These are phyloP conservation scores for Penicillium daleae DNA, from an alignment of 495 filamentous ascomycete species.

Conservation along the genomic window DNA sequence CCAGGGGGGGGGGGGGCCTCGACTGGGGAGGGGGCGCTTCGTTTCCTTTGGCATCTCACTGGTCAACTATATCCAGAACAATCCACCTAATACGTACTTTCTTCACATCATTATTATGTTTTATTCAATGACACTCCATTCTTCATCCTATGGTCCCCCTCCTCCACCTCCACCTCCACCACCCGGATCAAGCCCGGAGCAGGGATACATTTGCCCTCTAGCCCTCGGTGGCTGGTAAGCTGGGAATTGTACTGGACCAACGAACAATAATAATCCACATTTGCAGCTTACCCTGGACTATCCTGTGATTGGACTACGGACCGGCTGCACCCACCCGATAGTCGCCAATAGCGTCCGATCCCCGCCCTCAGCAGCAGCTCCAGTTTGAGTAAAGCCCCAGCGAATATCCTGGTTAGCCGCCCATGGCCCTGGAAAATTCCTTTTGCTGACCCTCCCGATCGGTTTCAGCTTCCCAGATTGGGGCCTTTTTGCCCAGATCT, in stretches of 20 bases:
- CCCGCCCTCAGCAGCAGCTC: background rate
- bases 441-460: conserved; percentile 20
- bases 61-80: background rate
- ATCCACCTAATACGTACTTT: background rate
- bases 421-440: conserved; percentile 42
- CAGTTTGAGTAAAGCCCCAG: conserved; percentile 9
- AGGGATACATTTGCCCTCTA: background rate
- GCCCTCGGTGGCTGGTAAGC: no score
- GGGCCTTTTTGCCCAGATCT: conserved; percentile 9
- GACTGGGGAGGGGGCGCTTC: background rate
- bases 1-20: background rate
- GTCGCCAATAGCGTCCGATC: conserved; percentile 35
- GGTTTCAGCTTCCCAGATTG: conserved; percentile 19
- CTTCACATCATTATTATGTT: background rate
- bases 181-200: conserved; percentile 2
- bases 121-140: no score
- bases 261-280: background rate
- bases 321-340: conserved; percentile 35
- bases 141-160: background rate
- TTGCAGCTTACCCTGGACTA: background rate
- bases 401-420: conserved; percentile 45
- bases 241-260: no score
- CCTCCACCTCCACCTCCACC: background rate
- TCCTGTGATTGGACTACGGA: conserved; percentile 12
- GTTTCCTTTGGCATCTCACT: conserved; percentile 1